Evolutionary conservation across 495 filamentous ascomycete species (phyloP).

Genomic region (Talaromyces liani): DNA sequence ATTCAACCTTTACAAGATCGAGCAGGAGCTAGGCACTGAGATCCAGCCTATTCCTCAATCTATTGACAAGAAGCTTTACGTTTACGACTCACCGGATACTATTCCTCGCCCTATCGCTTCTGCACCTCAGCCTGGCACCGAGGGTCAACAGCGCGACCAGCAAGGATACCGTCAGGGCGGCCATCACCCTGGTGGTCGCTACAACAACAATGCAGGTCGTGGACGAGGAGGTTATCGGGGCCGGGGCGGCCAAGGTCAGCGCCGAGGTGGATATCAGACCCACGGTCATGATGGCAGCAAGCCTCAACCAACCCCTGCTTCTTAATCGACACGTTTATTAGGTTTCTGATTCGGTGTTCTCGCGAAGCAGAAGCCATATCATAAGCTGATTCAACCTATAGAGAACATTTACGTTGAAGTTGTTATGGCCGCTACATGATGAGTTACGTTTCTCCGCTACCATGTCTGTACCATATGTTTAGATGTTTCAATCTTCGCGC

Average conservation of each 20-base stretch:
- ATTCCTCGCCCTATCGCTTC: slow-evolving; percentile 74
- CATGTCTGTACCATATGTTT: slow-evolving; percentile 7
- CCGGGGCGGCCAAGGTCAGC: slow-evolving; percentile 31
- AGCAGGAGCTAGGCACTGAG: slow-evolving; percentile 93
- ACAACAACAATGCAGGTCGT: slow-evolving; percentile 24
- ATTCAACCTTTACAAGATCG: slow-evolving; percentile 98
- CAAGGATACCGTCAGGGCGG: slow-evolving; percentile 31
- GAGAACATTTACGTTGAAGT: slow-evolving; percentile 5
- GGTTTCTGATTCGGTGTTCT: neutral
- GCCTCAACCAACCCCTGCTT: slow-evolving; percentile 26
- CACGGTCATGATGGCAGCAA: slow-evolving; percentile 25
- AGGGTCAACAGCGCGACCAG: slow-evolving; percentile 17
- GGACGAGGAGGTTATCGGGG: slow-evolving; percentile 37
- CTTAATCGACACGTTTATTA: slow-evolving; percentile 6
- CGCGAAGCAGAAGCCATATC: neutral
- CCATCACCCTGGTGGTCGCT: slow-evolving; percentile 30
- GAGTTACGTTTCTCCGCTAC: slow-evolving; percentile 3
- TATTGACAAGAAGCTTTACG: slow-evolving; percentile 97
- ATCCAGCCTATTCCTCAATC: slow-evolving; percentile 89
- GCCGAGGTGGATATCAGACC: slow-evolving; percentile 29
- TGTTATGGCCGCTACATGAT: slow-evolving; percentile 3
- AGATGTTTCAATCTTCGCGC: neutral
- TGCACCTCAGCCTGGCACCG: slow-evolving; percentile 24
- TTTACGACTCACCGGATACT: slow-evolving; percentile 91
- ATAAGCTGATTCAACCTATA: neutral